Conservation (phyloP, 2,329 filamentous ascomycete genomes). For the Botryotinia calthae region DNA sequence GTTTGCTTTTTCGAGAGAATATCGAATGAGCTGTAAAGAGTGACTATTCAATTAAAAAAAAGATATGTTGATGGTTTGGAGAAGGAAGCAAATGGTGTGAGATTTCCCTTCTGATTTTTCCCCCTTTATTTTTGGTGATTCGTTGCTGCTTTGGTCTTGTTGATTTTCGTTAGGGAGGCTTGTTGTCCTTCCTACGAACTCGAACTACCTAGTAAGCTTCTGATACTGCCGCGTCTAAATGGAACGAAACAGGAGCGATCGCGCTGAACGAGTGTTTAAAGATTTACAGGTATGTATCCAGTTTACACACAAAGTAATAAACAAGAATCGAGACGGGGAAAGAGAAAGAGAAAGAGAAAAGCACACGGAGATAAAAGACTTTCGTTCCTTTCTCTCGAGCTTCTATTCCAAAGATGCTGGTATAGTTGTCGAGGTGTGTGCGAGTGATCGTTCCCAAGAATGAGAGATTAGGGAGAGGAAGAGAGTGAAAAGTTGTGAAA, state of each 20-base stretch:
- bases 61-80: constrained; percentile 7
- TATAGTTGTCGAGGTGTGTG: background rate
- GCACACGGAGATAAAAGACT: background rate
- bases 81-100: constrained; percentile 12
- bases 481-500: background rate
- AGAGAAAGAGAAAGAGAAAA: background rate
- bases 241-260: background rate
- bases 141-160: background rate
- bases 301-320: background rate
- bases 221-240: constrained; percentile 11
- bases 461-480: constrained; percentile 12
- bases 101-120: background rate
- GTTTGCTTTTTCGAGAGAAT: constrained; percentile 4
- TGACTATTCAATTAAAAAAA: constrained; percentile 17
- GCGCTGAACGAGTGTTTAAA: constrained; percentile 14
- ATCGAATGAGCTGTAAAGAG: constrained; percentile 15
- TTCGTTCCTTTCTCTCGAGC: background rate
- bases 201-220: background rate
- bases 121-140: constrained; percentile 3
- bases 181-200: constrained; percentile 14
- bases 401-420: constrained; percentile 6
- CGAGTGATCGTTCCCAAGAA: constrained; percentile 5
- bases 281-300: background rate
- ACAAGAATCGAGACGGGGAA: background rate
- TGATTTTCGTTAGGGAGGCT: constrained; percentile 9